Evolutionary conservation across 1,284 basidiomycete genomes (phyloP).

Genomic region (Puccinia horiana): DNA sequence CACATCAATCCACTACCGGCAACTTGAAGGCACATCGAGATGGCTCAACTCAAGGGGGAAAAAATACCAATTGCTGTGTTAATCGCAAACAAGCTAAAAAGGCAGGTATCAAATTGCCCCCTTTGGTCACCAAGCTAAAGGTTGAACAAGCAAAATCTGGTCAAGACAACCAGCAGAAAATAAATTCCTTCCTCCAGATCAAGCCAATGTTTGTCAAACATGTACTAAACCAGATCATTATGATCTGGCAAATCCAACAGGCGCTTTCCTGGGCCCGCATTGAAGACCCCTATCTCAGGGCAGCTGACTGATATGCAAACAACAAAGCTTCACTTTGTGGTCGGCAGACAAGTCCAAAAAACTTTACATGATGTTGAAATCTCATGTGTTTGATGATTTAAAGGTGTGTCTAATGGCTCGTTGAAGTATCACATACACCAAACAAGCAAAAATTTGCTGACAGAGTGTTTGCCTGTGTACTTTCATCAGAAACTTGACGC

Average conservation of each 20-base stretch:
- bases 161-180: background rate
- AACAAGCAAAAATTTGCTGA: too few relatives aligned
- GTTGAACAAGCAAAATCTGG: background rate
- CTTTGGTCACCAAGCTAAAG: background rate
- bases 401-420: background rate
- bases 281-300: too few relatives aligned
- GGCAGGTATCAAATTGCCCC: background rate
- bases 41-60: conserved; percentile 1
- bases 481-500: background rate
- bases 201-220: background rate
- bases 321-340: background rate
- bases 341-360: background rate
- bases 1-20: background rate
- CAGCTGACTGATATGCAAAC: conserved; percentile 3
- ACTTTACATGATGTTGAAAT: background rate
- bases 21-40: background rate
- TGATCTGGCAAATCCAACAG: too few relatives aligned
- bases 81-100: background rate
- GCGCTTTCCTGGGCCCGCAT: too few relatives aligned
- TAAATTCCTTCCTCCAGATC: background rate
- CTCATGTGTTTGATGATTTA: background rate
- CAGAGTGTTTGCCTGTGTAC: background rate
- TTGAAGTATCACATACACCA: background rate
- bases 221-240: background rate
- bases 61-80: background rate